Evolutionary conservation across 2,329 filamentous ascomycete genomes (phyloP), one percentile per base, ranked within the genome.

Genomic region (Paecilomyces sp.): DNA sequence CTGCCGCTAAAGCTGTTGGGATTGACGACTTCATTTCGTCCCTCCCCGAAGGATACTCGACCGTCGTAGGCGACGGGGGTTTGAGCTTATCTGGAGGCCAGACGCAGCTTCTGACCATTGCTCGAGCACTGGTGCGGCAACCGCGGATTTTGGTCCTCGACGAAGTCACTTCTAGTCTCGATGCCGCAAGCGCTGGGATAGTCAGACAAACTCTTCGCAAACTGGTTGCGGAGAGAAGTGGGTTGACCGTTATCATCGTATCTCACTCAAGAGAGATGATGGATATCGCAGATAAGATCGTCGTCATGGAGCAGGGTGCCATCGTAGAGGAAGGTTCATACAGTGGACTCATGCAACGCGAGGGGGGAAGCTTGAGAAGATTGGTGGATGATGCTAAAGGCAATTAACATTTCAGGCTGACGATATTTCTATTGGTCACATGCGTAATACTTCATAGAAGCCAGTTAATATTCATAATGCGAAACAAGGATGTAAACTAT

Each of bases 241-340:
- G 77, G 0, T 82, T 91, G 72, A 89, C 89, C 0, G 85, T 96
- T 0, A 80, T 97, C 15, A 82, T 95, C 25, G 88, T 96, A 47
- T 96, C 92, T 55, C 93, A 97, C 74, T 85, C 83, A 59, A 80
- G 79, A 62, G 88, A 93, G 68, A 95, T 96, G 91, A 97, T 97
- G 90, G 81, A 82, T 60, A 83, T 90, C 60, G 89, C 88, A 0
- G 87, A 91, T 70, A 80, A 84, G 53, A 79, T 97, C 7, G 79
- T 93, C 0, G 85, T 97, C 62, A 66, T 88, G 61, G 80, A 95
- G 30, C 83, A 89, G n/a, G 83, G 86, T 0, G 81, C 83, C 2
- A 78, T 83, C 1, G 84, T 90, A 6, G 88, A 85, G 2, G 84
- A 93, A 70, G 92, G 92, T 0, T 67, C 72, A 0, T 96, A 88